Base-by-base conservation (phyloP, 257 asterid genomes). In the Solanum ossicruentum region DNA sequence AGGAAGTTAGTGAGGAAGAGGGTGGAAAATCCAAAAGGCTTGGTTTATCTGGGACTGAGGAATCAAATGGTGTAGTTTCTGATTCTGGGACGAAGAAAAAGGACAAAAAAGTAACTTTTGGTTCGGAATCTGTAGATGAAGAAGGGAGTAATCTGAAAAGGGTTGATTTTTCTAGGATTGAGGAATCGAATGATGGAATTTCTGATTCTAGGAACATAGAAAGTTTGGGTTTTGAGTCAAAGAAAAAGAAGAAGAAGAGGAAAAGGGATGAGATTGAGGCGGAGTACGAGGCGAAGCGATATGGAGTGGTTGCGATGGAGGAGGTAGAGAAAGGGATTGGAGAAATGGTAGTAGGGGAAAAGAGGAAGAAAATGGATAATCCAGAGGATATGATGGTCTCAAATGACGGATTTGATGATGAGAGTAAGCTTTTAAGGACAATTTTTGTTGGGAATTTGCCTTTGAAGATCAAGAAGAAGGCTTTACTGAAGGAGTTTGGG, bases 361-460 rank as follows among this genome's bases (percentile, higher is more conserved):
- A 97, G 94, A 92, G 98, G 94, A 97, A 95, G 91, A 90, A 92
- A 80, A 90, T 92, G 92, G 98, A 97, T 66, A 91, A 92, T 72
- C 91, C 96, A 16, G 97, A 93, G 88, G 97, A 95, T 87, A 84
- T 84, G 81, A 86, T 94, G 93, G 96, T 97, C 39, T 54, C 93
- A 7, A 92, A 92, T 77, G 98, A 95, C 89, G 98, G 96, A 10
- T 95, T 97, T 87, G 99, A 97, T 88, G 99, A 97, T 83, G 99
- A 97, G 87, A 86, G 82, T 61, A 95, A 97, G 95, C 93, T 95
- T 18, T 81, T 93, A 49, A 95, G 98, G 90, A 95, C 98, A 83
- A 91, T 95, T n/a, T 95, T 97, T 80, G 97, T 94, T 36, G 98
- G 99, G 84, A 96, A 97, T 87, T 91, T 97, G 87, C 96, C 97